Evolutionary conservation across 1,284 basidiomycete species (phyloP).

Genomic region (Cryptococcus sp.): DNA sequence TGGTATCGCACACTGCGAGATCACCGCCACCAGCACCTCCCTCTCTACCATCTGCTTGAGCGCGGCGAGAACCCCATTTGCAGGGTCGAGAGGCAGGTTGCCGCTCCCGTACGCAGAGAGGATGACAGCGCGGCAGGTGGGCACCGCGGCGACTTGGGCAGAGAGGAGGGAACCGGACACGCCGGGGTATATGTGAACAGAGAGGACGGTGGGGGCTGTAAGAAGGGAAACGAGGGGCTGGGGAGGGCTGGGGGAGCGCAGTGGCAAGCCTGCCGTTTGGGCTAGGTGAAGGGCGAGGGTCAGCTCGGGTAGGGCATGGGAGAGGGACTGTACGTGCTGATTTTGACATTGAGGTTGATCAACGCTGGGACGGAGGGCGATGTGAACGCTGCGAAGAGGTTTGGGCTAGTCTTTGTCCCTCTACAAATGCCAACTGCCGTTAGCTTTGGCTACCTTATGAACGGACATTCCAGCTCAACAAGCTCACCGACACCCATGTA

Average conservation of each 20-base stretch:
- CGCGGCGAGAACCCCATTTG: slow-evolving; percentile 35
- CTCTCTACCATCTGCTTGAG: slow-evolving; percentile 36
- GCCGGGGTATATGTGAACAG: slow-evolving; percentile 35
- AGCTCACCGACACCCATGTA: slow-evolving; percentile 33
- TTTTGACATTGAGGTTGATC: slow-evolving; percentile 47
- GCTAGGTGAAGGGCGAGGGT: slow-evolving; percentile 11
- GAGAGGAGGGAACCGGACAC: slow-evolving; percentile 43
- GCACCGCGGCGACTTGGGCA: slow-evolving; percentile 42
- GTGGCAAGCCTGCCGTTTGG: slow-evolving; percentile 18
- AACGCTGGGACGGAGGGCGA: slow-evolving; percentile 39
- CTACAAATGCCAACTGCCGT: too few relatives aligned
- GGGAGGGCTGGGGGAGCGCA: slow-evolving; percentile 14
- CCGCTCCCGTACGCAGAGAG: slow-evolving; percentile 44
- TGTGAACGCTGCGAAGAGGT: slow-evolving; percentile 41
- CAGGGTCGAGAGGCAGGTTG: slow-evolving; percentile 40
- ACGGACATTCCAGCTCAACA: not conserved
- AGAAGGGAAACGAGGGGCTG: slow-evolving; percentile 33
- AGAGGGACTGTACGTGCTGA: slow-evolving; percentile 30
- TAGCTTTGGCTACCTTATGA: not conserved
- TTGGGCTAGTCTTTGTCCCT: slow-evolving; percentile 41
- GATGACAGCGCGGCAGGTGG: slow-evolving; percentile 43
- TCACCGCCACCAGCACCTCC: slow-evolving; percentile 47
- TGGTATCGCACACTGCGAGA: slow-evolving; percentile 44
- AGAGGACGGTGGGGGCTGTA: slow-evolving; percentile 29
- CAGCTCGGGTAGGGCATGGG: not conserved